phyloP scores from a whole-genome alignment of 2,329 filamentous ascomycete genomes.

The Sclerotinia trifoliorum region DNA sequence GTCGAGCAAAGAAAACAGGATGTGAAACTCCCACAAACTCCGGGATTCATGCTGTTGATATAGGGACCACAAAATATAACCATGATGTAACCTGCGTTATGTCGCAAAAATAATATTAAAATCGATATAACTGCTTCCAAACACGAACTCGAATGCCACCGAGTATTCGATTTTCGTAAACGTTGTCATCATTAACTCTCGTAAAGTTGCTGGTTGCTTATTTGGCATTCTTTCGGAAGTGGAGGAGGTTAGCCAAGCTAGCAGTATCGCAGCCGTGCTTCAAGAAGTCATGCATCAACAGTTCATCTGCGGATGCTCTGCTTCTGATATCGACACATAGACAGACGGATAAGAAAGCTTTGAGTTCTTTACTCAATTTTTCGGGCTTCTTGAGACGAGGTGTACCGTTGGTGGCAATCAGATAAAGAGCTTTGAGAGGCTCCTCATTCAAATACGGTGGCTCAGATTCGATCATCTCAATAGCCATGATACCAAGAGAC shows the following conservation, averaged over 20 bases:
- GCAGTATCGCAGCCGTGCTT: constrained; percentile 82
- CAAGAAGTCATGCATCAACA: constrained; percentile 89
- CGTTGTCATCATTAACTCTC: constrained; percentile 20
- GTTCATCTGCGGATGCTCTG: constrained; percentile 84
- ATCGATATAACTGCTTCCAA: constrained; percentile 13
- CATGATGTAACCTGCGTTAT: constrained; percentile 29
- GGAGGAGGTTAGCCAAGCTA: constrained; percentile 81
- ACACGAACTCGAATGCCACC: constrained; percentile 16
- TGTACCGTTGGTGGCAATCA: constrained; percentile 96
- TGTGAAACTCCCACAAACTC: constrained; percentile 31
- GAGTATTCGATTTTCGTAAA: constrained; percentile 21
- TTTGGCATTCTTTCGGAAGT: constrained; percentile 76
- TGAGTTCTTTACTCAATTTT: constrained; percentile 95
- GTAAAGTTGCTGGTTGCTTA: constrained; percentile 40
- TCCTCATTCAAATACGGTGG: constrained; percentile 96
- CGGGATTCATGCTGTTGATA: constrained; percentile 30
- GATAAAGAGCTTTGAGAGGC: constrained; percentile 84
- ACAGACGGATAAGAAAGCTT: constrained; percentile 94
- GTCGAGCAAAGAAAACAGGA: constrained; percentile 13
- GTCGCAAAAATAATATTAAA: constrained; percentile 19
- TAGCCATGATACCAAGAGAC: constrained; percentile 98
- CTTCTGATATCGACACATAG: constrained; percentile 96
- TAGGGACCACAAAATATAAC: constrained; percentile 27
- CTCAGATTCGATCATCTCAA: constrained; percentile 99
- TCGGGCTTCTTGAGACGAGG: constrained; percentile 97